Percentiles rank a stretch among this genome's conserved stretches.
These are phyloP conservation scores for Eucalyptus grandis DNA, from an alignment of 345 rosid species.

Conservation along the genomic window DNA sequence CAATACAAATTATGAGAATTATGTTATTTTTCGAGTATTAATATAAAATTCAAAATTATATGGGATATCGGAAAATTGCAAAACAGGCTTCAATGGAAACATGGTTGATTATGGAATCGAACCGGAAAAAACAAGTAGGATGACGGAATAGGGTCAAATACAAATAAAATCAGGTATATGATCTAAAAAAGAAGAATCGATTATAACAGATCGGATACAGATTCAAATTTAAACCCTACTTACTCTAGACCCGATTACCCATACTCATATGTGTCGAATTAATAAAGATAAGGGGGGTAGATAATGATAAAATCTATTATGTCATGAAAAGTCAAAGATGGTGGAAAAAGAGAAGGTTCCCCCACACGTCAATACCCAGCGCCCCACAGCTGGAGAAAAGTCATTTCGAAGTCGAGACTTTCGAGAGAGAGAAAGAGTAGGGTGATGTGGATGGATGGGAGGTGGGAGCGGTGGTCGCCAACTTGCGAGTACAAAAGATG, in stretches of 20 bases:
- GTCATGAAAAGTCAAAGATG: neutral
- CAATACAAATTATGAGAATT: too few species aligned
- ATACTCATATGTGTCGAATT: neutral
- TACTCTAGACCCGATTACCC: rapidly evolving
- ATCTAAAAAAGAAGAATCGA: rapidly evolving
- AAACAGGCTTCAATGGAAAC: rapidly evolving
- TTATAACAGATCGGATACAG: rapidly evolving
- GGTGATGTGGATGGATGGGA: neutral
- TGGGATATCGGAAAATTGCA: rapidly evolving
- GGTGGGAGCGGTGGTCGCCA: neutral
- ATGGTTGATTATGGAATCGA: rapidly evolving
- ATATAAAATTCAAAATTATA: rapidly evolving
- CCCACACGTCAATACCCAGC: neutral
- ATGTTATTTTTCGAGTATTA: rapidly evolving
- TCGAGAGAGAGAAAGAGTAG: neutral
- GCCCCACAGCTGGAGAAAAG: neutral
- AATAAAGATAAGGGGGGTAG: neutral
- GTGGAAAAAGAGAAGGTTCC: neutral
- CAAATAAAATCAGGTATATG: rapidly evolving
- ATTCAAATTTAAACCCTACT: rapidly evolving
- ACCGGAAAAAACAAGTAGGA: rapidly evolving
- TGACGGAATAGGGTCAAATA: rapidly evolving
- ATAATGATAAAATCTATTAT: neutral
- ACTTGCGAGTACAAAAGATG: neutral
- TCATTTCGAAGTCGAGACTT: neutral